These are phyloP conservation scores for Tolypocladium pustulatum DNA, from an alignment of 2,329 filamentous ascomycete genomes.

Conservation along the genomic window DNA sequence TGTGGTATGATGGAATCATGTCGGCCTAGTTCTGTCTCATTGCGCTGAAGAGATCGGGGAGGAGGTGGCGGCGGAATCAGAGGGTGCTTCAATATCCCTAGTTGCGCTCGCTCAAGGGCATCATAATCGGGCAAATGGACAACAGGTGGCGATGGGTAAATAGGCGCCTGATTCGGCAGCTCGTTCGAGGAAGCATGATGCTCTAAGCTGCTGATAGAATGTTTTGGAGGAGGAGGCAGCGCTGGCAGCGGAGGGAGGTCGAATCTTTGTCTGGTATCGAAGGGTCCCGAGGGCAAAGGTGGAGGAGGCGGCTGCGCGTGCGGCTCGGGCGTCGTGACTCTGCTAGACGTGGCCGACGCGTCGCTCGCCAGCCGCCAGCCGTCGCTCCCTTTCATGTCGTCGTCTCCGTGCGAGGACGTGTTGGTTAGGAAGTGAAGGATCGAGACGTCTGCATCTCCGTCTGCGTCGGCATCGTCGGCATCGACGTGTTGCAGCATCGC, in stretches of 20 bases:
- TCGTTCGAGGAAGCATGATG: neutral
- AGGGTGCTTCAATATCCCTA: no score
- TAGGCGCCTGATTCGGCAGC: neutral
- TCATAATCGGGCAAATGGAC: neutral
- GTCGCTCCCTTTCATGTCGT: slow-evolving; percentile 15
- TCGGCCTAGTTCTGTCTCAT: neutral
- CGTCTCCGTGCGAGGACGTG: slow-evolving; percentile 15
- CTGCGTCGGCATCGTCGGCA: neutral
- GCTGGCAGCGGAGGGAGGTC: slow-evolving; percentile 4
- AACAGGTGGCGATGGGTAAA: neutral
- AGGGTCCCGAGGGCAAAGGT: neutral
- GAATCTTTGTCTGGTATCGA: slow-evolving; percentile 3
- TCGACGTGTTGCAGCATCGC: neutral
- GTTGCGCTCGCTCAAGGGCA: neutral
- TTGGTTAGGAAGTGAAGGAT: slow-evolving; percentile 4
- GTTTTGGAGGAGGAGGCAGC: neutral
- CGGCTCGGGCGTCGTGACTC: slow-evolving; percentile 15
- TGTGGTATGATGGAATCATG: neutral
- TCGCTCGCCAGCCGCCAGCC: slow-evolving; percentile 14
- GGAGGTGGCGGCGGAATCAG: neutral
- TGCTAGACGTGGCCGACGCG: slow-evolving; percentile 17
- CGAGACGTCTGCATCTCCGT: neutral
- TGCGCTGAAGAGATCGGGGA: neutral
- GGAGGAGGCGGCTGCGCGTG: slow-evolving; percentile 7
- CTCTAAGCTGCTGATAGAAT: neutral